A percentile compares a stretch with the other conserved stretches of the same genome.
These are phyloP conservation scores for Chlamydomonas schloesseri DNA, from an alignment of 139 green algal species.

Conservation along the genomic window DNA sequence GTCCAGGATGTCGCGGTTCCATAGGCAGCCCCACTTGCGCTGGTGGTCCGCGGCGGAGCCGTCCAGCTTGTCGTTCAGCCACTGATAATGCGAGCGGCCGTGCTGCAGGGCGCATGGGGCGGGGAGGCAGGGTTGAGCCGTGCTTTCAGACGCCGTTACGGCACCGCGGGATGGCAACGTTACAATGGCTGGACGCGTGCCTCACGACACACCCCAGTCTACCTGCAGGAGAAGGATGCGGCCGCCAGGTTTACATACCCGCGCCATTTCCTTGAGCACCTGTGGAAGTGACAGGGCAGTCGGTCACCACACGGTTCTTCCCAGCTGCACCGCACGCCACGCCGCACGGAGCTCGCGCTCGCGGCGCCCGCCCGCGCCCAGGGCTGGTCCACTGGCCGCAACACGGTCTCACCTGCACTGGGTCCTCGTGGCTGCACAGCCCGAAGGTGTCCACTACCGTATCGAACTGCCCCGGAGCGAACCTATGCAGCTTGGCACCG, in stretches of 20 bases:
- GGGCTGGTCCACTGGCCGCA: too few species aligned
- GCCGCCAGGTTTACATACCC: slow-evolving; percentile 50
- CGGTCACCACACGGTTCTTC: too few species aligned
- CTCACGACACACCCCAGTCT: too few species aligned
- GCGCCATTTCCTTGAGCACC: slow-evolving; percentile 53
- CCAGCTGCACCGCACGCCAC: too few species aligned
- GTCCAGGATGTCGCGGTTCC: slow-evolving; percentile 81
- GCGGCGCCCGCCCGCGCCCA: too few species aligned
- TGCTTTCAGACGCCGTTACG: too few species aligned
- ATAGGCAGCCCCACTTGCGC: slow-evolving; percentile 83
- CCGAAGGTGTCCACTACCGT: slow-evolving; percentile 78
- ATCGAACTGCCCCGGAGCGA: slow-evolving; percentile 73
- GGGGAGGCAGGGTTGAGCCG: neutral
- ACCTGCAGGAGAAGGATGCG: slow-evolving; percentile 56
- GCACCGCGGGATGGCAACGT: too few species aligned
- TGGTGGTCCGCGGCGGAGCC: slow-evolving; percentile 56
- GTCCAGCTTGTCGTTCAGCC: slow-evolving; percentile 55
- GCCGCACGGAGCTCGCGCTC: too few species aligned
- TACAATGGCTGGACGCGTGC: too few species aligned
- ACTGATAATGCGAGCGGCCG: slow-evolving; percentile 43
- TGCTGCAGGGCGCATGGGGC: slow-evolving; percentile 32
- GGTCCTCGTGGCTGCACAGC: slow-evolving; percentile 58
- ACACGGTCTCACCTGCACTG: slow-evolving; percentile 35
- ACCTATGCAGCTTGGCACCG: slow-evolving; percentile 40
- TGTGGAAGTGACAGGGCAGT: too few species aligned